phyloP scores from a whole-genome alignment of 1,139 yeast genomes.

The Kodamaea suecica region DNA sequence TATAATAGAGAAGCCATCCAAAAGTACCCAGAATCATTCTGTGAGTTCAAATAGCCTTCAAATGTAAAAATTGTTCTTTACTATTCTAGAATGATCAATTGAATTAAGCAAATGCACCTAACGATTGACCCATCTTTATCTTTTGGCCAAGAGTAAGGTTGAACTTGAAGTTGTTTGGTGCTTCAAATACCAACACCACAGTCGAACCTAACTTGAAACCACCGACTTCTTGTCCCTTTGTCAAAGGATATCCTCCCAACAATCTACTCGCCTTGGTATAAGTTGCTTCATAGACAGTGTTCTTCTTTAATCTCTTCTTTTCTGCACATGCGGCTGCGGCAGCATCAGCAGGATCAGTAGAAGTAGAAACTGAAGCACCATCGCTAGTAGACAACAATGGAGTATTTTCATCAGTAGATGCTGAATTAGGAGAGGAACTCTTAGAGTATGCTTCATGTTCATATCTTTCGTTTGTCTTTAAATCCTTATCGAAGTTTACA shows the following conservation, averaged over 20 bases:
- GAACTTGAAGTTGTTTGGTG: constrained; percentile 77
- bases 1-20: too few relatives aligned
- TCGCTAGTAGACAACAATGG: constrained; percentile 25
- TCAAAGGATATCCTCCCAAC: constrained; percentile 85
- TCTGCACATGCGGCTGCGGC: constrained; percentile 17
- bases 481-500: constrained; percentile 86
- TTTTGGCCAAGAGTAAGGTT: constrained; percentile 66
- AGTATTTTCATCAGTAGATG: constrained; percentile 25
- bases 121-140: constrained; percentile 80
- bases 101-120: constrained; percentile 50
- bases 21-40: too few relatives aligned
- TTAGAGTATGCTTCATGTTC: constrained; percentile 50
- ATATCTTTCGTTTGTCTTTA: constrained; percentile 74
- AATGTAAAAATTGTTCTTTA: too few relatives aligned
- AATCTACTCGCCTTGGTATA: constrained; percentile 75
- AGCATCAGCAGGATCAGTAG: constrained; percentile 3
- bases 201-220: constrained; percentile 96
- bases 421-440: neutral
- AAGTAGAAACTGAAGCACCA: neutral
- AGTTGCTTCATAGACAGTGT: constrained; percentile 92
- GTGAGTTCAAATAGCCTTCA: too few relatives aligned
- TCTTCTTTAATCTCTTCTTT: constrained; percentile 51
- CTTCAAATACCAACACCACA: constrained; percentile 93
- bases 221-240: constrained; percentile 94
- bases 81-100: too few relatives aligned